Base-by-base conservation (phyloP, 345 rosid species). In the Hibiscus mutabilis region DNA sequence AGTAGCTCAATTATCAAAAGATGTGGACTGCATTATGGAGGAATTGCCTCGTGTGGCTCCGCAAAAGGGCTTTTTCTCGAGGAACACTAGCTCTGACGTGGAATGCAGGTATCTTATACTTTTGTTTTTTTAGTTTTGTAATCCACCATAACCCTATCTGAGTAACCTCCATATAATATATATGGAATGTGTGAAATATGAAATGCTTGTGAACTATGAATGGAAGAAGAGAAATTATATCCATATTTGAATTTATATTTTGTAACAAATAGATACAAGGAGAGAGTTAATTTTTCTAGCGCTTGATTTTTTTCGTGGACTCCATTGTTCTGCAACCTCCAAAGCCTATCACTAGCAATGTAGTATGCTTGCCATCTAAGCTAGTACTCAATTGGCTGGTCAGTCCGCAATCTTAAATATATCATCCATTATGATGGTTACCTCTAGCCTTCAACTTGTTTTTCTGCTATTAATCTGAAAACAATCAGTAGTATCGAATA, bases 31-130 rank as follows among this genome's bases (percentile, higher is more conserved):
- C 3, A 66, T 68, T 44, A 77, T 65, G 29, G 84, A 77, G 29
- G 88, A 81, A 63, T 49, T 71, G 55, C 66, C 77, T 2, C 0
- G 3, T 10, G 68, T 69, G 61, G 74, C 44, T 51, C 77, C 89
- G 33, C 86, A 73, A 60, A 88, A 87, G 79, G 88, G 76, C 33
- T 71, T 74, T 74, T 74, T 90, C 79, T 85, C 90, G 9, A 80
- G 92, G 66, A 80, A 64, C 67, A 5, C 73, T 46, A 90, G 92
- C 72, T 83, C 86, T 80, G 87, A 87, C 24, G 94, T 90, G 18
- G 90, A 92, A 77, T 90, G 98, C 89, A 86, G 92, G 93, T 86
- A 69, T 68, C 5, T 47, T 47, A 47, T 47, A 47, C 52, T 52
- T 52, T n/a, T 6, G 24, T 18, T 18, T 25, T 21, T 9, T 56